These are phyloP conservation scores for Fomitopsis pinicola DNA, from an alignment of 1,284 basidiomycete species.

Conservation along the genomic window DNA sequence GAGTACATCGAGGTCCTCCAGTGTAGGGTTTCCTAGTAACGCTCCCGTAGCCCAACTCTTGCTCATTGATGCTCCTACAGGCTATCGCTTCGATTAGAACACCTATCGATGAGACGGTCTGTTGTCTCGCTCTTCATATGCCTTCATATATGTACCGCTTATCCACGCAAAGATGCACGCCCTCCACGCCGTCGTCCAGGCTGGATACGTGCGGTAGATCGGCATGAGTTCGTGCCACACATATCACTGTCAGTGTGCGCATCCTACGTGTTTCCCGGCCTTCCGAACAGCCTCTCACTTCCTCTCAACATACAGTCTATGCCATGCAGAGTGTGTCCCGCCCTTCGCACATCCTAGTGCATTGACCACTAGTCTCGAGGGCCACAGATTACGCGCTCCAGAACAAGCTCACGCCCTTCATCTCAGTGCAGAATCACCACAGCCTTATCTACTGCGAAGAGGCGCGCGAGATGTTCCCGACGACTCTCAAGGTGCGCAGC, in stretches of 20 bases:
- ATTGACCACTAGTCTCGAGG: too few species aligned
- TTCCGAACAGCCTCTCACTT: background rate
- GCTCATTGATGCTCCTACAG: constrained; percentile 2
- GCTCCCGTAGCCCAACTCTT: too few species aligned
- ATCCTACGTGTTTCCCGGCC: too few species aligned
- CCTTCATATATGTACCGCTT: too few species aligned
- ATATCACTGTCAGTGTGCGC: constrained; percentile 21
- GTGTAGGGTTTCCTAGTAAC: constrained; percentile 12
- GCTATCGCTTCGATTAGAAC: constrained; percentile 27
- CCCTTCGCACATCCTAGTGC: too few species aligned
- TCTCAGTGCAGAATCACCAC: constrained; percentile 52
- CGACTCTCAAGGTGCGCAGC: constrained; percentile 20
- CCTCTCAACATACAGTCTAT: constrained; percentile 28
- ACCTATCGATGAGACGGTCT: constrained; percentile 26
- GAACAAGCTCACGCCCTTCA: constrained; percentile 45
- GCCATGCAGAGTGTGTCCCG: constrained; percentile 39
- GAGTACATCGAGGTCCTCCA: constrained; percentile 44
- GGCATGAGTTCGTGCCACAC: constrained; percentile 49
- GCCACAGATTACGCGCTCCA: constrained; percentile 23
- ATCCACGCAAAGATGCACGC: constrained; percentile 34
- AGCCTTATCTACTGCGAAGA: constrained; percentile 44
- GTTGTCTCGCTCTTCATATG: background rate
- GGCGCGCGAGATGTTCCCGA: constrained; percentile 49
- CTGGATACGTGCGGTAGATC: constrained; percentile 62
- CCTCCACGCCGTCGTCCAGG: constrained; percentile 64